phyloP scores from a whole-genome alignment of 352 stramenopile genomes.

The Thalassiosira oceanica region DNA sequence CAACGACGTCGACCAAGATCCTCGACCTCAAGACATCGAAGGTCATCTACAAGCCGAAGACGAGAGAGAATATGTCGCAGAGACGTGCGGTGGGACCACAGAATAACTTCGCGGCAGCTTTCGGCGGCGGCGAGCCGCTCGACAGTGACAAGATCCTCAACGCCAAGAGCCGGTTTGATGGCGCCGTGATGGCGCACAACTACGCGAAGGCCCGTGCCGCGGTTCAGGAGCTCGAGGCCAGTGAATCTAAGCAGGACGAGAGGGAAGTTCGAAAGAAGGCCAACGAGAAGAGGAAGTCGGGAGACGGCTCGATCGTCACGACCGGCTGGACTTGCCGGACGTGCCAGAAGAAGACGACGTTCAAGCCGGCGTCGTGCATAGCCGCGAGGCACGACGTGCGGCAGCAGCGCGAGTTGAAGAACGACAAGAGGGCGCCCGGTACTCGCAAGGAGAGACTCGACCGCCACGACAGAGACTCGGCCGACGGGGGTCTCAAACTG shows the following conservation, averaged over 20 bases:
- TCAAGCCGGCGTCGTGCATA: constrained; percentile 40
- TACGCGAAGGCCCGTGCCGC: constrained; percentile 52
- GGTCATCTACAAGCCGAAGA: background rate
- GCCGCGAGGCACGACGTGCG: constrained; percentile 46
- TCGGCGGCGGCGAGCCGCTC: background rate
- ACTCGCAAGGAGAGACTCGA: constrained; percentile 39
- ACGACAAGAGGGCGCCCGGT: constrained; percentile 14
- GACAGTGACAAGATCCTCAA: constrained; percentile 31
- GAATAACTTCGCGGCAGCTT: constrained; percentile 24
- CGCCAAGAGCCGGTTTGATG: constrained; percentile 65
- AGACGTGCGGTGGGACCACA: background rate
- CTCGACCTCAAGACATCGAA: background rate
- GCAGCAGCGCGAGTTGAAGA: constrained; percentile 39
- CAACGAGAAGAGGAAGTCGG: constrained; percentile 11
- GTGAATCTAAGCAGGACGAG: constrained; percentile 36
- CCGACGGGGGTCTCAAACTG: constrained; percentile 62
- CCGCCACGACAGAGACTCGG: constrained; percentile 41
- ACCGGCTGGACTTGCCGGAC: constrained; percentile 27
- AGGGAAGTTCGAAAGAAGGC: constrained; percentile 4
- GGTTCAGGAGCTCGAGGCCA: constrained; percentile 61
- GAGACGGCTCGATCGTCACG: constrained; percentile 17
- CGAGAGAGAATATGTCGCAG: background rate
- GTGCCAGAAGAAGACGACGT: constrained; percentile 29
- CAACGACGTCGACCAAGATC: background rate
- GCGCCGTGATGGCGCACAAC: constrained; percentile 55